Conservation (phyloP, 2,329 filamentous ascomycete species). For the Penicillium nordicum region DNA sequence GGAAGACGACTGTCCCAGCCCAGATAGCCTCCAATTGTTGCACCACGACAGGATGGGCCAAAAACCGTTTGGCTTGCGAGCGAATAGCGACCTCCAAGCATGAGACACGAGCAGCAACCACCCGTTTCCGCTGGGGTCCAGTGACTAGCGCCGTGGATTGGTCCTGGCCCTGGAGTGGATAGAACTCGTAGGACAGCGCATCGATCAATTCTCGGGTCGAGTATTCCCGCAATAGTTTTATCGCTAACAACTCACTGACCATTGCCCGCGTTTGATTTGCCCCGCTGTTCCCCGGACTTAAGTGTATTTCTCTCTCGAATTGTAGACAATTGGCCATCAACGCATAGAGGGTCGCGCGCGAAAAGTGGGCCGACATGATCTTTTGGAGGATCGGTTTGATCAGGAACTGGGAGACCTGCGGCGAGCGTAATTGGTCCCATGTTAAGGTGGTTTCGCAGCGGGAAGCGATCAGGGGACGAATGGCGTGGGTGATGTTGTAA, state of each 20-base stretch:
- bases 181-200: constrained; percentile 90
- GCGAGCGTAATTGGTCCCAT: constrained; percentile 94
- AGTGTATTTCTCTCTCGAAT: constrained; percentile 81
- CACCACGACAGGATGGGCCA: constrained; percentile 86
- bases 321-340: constrained; percentile 92
- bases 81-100: constrained; percentile 91
- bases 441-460: constrained; percentile 88
- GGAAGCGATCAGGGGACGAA: constrained; percentile 77
- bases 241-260: constrained; percentile 85
- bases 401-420: constrained; percentile 91
- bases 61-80: constrained; percentile 85
- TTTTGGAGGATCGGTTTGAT: constrained; percentile 93
- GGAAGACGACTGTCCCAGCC: constrained; percentile 93
- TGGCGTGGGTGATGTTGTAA: constrained; percentile 85
- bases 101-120: constrained; percentile 72
- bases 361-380: constrained; percentile 78
- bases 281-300: constrained; percentile 78
- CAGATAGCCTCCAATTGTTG: constrained; percentile 96
- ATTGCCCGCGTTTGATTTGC: constrained; percentile 79
- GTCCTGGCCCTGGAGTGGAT: constrained; percentile 78
- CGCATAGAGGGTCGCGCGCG: constrained; percentile 80
- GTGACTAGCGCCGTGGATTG: constrained; percentile 40
- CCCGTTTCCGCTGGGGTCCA: constrained; percentile 43
- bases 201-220: constrained; percentile 87
- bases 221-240: constrained; percentile 87